Evolutionary conservation across 2,329 filamentous ascomycete species (phyloP).

Genomic region (Orbilia brochopaga): DNA sequence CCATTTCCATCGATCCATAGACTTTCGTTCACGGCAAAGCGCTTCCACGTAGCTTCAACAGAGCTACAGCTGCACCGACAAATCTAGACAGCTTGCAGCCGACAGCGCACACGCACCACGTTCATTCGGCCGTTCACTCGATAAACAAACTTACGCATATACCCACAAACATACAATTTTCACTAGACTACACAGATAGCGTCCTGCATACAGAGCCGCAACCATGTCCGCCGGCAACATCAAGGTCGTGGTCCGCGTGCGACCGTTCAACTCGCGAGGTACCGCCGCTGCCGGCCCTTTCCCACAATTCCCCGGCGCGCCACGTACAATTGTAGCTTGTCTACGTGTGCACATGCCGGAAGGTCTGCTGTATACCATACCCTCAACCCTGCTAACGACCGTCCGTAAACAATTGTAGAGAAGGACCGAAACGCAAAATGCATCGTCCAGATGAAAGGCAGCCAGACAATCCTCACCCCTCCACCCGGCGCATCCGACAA

Average conservation of each 20-base stretch:
- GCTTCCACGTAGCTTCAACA: background rate
- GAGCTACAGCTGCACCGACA: no score
- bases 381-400: slow-evolving; percentile 5
- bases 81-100: no score
- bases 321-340: background rate
- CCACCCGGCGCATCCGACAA: slow-evolving; percentile 64
- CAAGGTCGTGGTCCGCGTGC: slow-evolving; percentile 96
- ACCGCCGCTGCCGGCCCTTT: slow-evolving; percentile 52
- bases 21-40: background rate
- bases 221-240: slow-evolving; percentile 73
- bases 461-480: slow-evolving; percentile 82
- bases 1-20: background rate
- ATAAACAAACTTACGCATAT: slow-evolving; percentile 8
- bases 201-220: slow-evolving; percentile 4
- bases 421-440: slow-evolving; percentile 90
- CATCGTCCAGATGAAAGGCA: slow-evolving; percentile 94
- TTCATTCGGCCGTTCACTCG: background rate
- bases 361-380: no score
- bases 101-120: background rate
- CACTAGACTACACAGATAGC: background rate
- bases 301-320: slow-evolving; percentile 7
- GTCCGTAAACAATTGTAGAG: slow-evolving; percentile 64
- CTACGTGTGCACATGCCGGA: background rate
- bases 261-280: slow-evolving; percentile 97
- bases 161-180: background rate